Conservation (phyloP, 2,329 filamentous ascomycete species). For the Cucurbitaria berberidis region DNA sequence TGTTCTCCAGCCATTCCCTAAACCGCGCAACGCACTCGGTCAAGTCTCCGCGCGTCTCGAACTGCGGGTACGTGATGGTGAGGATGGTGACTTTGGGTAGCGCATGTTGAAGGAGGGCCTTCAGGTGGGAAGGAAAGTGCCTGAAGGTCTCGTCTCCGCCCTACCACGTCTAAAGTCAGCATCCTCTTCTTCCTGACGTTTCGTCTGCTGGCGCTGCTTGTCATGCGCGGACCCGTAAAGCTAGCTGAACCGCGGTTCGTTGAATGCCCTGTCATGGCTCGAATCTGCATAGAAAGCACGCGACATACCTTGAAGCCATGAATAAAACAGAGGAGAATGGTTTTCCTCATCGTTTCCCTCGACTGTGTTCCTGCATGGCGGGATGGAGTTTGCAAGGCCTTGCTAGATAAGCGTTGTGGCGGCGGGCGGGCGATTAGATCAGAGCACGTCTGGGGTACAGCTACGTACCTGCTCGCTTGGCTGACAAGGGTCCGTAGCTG, state of each 20-base stretch:
- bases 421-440: slow-evolving; percentile 19
- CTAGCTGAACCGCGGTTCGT: slow-evolving; percentile 1
- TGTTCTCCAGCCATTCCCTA: slow-evolving; percentile 84
- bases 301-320: slow-evolving; percentile 78
- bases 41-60: slow-evolving; percentile 81
- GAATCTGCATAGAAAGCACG: background rate
- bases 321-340: slow-evolving; percentile 80
- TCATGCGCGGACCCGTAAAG: background rate
- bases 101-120: slow-evolving; percentile 66
- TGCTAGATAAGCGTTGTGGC: slow-evolving; percentile 6
- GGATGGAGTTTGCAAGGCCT: slow-evolving; percentile 10
- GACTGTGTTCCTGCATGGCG: slow-evolving; percentile 45
- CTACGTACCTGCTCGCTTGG: slow-evolving; percentile 25
- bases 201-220: background rate
- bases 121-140: slow-evolving; percentile 74
- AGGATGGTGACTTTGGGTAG: slow-evolving; percentile 73
- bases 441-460: slow-evolving; percentile 34
- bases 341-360: slow-evolving; percentile 70
- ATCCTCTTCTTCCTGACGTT: background rate
- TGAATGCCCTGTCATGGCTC: slow-evolving; percentile 4
- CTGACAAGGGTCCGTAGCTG: background rate
- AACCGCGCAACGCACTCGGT: slow-evolving; percentile 73
- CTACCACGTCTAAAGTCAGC: slow-evolving; percentile 50
- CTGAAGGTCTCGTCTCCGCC: slow-evolving; percentile 81
- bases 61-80: slow-evolving; percentile 76